These are phyloP conservation scores for Laburnicola sp. DNA, from an alignment of 2,329 filamentous ascomycete species.

Conservation along the genomic window DNA sequence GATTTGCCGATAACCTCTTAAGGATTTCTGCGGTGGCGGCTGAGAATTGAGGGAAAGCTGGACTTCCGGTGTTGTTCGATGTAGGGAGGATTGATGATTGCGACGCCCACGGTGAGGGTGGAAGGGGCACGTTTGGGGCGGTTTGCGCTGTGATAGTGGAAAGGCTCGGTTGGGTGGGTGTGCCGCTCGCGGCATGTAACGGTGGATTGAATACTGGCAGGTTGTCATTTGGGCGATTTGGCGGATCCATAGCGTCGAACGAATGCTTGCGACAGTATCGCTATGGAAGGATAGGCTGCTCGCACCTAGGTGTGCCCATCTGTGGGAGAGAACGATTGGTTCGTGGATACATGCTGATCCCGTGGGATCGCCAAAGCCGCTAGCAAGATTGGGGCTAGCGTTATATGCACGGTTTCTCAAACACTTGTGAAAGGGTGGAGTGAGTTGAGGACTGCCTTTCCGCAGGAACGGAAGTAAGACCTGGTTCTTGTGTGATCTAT, in stretches of 20 bases:
- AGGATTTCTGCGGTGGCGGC: conserved; percentile 49
- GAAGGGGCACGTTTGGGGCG: conserved; percentile 20
- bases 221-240: conserved; percentile 12
- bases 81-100: conserved; percentile 30
- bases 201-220: conserved; percentile 23
- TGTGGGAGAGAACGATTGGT: conserved; percentile 5
- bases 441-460: not conserved
- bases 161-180: conserved; percentile 21
- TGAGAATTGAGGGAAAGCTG: conserved; percentile 39
- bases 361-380: not conserved
- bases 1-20: conserved; percentile 43
- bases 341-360: conserved; percentile 5
- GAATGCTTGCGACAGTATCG: conserved; percentile 9
- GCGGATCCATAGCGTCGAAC: conserved; percentile 23
- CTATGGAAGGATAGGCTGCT: conserved; percentile 3
- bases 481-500: too few relatives aligned
- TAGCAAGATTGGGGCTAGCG: conserved; percentile 1
- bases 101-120: conserved; percentile 30
- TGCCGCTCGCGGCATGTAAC: conserved; percentile 19
- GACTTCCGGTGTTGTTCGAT: conserved; percentile 15
- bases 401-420: not conserved
- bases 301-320: not conserved
- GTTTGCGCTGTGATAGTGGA: conserved; percentile 25
- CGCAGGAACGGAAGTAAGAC: too few relatives aligned
- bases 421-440: not conserved